A percentile compares a stretch with the other conserved stretches of the same genome.
Evolutionary conservation across 306 rosid species (phyloP).

Genomic region (Prosopis cineraria): DNA sequence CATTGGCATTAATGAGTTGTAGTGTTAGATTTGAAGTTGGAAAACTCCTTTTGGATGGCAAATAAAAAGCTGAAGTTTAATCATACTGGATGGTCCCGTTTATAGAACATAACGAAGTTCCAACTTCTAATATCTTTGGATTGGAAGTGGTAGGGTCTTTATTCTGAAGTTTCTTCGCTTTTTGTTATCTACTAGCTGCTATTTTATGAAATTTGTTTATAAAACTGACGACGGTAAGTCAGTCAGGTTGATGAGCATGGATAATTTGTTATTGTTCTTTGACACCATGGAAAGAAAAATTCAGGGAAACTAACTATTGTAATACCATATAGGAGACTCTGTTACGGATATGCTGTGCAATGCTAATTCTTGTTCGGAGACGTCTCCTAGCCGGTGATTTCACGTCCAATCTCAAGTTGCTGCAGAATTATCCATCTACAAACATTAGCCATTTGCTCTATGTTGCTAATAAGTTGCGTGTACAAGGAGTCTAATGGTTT

Average conservation of each 20-base stretch:
- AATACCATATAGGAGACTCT: constrained; percentile 76
- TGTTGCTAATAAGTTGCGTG: constrained; percentile 95
- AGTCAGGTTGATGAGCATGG: constrained; percentile 1
- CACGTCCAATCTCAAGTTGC: constrained; percentile 92
- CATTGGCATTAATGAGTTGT: background rate
- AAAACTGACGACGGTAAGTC: constrained; percentile 14
- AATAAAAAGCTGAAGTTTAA: constrained; percentile 23
- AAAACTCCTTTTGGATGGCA: constrained; percentile 18
- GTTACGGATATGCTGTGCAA: constrained; percentile 92
- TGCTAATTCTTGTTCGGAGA: constrained; percentile 86
- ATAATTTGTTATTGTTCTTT: constrained; percentile 17
- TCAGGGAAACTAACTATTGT: constrained; percentile 19
- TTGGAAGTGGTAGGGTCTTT: background rate
- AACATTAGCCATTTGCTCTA: constrained; percentile 96
- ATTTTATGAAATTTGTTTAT: constrained; percentile 25
- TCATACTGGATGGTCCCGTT: background rate
- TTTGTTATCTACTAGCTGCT: constrained; percentile 1
- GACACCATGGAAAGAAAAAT: constrained; percentile 9
- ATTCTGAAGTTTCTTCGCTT: background rate
- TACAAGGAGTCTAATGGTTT: constrained; percentile 55
- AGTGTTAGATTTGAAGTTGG: constrained; percentile 24
- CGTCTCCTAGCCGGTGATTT: constrained; percentile 98
- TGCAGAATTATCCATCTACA: constrained; percentile 86
- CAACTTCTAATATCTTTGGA: background rate
- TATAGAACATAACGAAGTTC: background rate